phyloP scores from a whole-genome alignment of 139 green algal genomes.

The Trebouxia sp. region DNA sequence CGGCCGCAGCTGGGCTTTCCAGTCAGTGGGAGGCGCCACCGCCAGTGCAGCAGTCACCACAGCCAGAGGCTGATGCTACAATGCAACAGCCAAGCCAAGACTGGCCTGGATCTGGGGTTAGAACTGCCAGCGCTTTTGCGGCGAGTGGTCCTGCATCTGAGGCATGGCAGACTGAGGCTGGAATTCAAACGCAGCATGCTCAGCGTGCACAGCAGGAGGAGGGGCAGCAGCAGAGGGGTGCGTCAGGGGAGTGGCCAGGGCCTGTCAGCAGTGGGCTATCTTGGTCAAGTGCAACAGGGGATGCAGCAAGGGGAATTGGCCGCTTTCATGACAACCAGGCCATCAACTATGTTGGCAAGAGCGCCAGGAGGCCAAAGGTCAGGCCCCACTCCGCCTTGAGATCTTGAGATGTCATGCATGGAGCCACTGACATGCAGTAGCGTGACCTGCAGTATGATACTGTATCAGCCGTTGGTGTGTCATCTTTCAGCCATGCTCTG shows the following conservation, averaged over 20 bases:
- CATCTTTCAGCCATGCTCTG: too few relatives aligned
- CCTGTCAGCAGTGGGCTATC: background rate
- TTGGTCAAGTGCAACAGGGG: background rate
- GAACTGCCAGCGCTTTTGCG: too few relatives aligned
- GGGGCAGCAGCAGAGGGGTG: background rate
- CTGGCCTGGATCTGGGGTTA: too few relatives aligned
- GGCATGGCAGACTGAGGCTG: too few relatives aligned
- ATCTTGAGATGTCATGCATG: too few relatives aligned
- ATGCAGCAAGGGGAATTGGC: background rate
- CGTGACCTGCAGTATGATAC: too few relatives aligned
- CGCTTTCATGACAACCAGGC: background rate
- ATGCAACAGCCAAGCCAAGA: background rate
- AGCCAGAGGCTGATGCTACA: background rate
- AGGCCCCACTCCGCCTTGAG: too few relatives aligned
- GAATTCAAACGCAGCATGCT: background rate
- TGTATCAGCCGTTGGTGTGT: too few relatives aligned
- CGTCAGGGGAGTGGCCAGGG: background rate
- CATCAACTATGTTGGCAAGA: conserved; percentile 13
- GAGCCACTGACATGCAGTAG: too few relatives aligned
- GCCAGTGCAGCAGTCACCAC: background rate
- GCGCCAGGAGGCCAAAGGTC: conserved; percentile 8
- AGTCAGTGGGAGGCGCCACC: background rate
- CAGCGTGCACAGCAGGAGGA: conserved; percentile 21
- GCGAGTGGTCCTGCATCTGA: too few relatives aligned
- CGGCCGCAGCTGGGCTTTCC: background rate